phyloP scores from a whole-genome alignment of 148 eudicot genomes.

The Rhododendron mucronatum region DNA sequence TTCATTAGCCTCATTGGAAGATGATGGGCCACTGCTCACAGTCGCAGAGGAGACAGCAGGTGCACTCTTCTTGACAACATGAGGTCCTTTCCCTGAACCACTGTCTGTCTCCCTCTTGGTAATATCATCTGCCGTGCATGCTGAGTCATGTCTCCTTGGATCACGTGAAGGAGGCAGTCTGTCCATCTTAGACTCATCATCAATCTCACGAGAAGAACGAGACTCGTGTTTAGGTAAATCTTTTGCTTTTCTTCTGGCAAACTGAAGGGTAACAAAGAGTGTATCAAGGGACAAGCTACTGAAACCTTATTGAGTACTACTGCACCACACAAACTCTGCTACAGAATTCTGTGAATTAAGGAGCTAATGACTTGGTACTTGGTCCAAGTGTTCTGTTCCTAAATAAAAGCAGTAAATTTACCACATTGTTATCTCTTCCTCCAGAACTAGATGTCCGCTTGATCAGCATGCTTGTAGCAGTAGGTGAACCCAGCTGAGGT shows the following conservation, averaged over 20 bases:
- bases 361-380: not conserved
- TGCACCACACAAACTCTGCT: not conserved
- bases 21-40: slow-evolving; percentile 45
- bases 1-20: slow-evolving; percentile 47
- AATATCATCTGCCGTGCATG: slow-evolving; percentile 38
- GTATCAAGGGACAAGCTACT: not conserved
- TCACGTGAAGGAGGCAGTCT: slow-evolving; percentile 47
- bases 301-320: not conserved
- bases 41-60: slow-evolving; percentile 32
- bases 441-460: slow-evolving; percentile 73
- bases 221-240: slow-evolving; percentile 48
- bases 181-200: slow-evolving; percentile 53
- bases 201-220: slow-evolving; percentile 49
- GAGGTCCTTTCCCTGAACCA: slow-evolving; percentile 30
- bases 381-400: not conserved
- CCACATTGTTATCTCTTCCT: slow-evolving; percentile 62
- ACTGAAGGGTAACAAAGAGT: slow-evolving; percentile 23
- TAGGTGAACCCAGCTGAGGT: slow-evolving; percentile 70
- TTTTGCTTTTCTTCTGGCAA: slow-evolving; percentile 66
- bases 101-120: slow-evolving; percentile 40
- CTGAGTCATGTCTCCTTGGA: slow-evolving; percentile 37
- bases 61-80: slow-evolving; percentile 37
- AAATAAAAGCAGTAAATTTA: slow-evolving; percentile 26
- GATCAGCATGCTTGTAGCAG: slow-evolving; percentile 55
- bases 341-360: not conserved